Evolutionary conservation across 257 asterid genomes (phyloP), one percentile per base, ranked within the genome.

Genomic region (Rubia yunnanensis): DNA sequence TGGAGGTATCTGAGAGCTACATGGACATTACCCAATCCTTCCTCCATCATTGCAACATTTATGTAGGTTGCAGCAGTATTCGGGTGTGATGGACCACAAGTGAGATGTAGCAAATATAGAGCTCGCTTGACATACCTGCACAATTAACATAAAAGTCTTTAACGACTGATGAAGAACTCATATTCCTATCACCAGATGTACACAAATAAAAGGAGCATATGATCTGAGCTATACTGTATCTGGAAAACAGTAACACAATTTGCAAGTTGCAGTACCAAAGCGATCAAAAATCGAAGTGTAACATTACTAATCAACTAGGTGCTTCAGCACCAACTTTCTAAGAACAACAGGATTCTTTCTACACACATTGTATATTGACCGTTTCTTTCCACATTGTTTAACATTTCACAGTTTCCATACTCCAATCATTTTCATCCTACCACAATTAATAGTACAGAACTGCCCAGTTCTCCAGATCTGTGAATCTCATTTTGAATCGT

Each of bases 1-100:
- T 90, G 97, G 64, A 90, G 97, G 77, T 90, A 90, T 77, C 97
- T 85, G 67, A 90, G 88, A 53, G 97, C 97, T 68, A 90, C 89
- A 32, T 85, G 97, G 77, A 90, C 97, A 77, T 90, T 90, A 49
- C 97, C 97, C 67, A 90, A 80, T 35, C 97, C 97, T 80, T 90
- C 97, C 78, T 90, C 97, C 97, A 87, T 90, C 97, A 90, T 89
- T 54, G 96, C 96, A 59, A 89, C 96, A 82, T 89, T 89, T 73
- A 89, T 89, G 79, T 89, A 89, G 69, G 97, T 90, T 32, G 97
- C 97, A 78, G 96, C 97, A 76, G 97, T 90, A 81, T 90, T 90
- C 65, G 97, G 97, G 76, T 90, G 97, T 61, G 97, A 90, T 70
- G 96, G 95, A 58, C 97, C 96, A 72, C 97, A 90, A 3, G 96